A percentile compares a stretch with the other conserved stretches of the same genome.
phyloP scores from a whole-genome alignment of 2,329 filamentous ascomycete genomes.

The Hymenotorrendiella dingleyae region DNA sequence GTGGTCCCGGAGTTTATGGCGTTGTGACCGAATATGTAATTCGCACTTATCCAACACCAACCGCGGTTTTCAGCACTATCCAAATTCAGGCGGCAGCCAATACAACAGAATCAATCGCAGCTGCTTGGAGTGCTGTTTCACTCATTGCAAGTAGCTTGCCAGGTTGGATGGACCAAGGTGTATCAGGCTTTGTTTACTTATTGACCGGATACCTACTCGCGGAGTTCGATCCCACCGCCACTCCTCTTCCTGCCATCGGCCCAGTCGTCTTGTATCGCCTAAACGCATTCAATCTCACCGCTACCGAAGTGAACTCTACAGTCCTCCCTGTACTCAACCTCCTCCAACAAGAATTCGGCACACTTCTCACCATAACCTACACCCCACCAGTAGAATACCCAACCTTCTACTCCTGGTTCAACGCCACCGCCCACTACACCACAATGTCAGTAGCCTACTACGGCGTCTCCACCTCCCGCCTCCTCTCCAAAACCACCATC shows the following conservation, averaged over 20 bases:
- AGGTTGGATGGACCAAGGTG: conserved; percentile 9
- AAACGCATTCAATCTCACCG: not conserved
- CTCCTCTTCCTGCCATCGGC: too few species aligned
- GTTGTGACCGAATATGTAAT: conserved; percentile 36
- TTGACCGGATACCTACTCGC: not conserved
- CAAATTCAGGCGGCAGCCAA: not conserved
- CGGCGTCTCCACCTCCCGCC: conserved; percentile 25
- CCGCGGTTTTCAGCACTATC: conserved; percentile 2
- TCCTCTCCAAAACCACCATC: conserved; percentile 33
- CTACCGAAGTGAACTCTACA: not conserved
- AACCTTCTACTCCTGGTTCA: not conserved
- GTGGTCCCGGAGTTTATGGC: conserved; percentile 50
- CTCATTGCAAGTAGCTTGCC: not conserved
- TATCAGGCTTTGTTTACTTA: not conserved
- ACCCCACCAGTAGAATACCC: not conserved
- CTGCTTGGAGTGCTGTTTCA: conserved; percentile 7
- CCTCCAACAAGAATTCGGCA: not conserved
- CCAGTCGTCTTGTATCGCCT: too few species aligned
- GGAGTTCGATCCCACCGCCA: not conserved
- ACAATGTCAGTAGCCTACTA: not conserved
- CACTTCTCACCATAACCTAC: not conserved
- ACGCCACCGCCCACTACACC: not conserved
- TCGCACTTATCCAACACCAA: conserved; percentile 2
- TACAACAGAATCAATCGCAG: not conserved
- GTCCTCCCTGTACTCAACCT: not conserved